phyloP scores from a whole-genome alignment of 768 basidiomycete species.

The Termitomyces sp. region DNA sequence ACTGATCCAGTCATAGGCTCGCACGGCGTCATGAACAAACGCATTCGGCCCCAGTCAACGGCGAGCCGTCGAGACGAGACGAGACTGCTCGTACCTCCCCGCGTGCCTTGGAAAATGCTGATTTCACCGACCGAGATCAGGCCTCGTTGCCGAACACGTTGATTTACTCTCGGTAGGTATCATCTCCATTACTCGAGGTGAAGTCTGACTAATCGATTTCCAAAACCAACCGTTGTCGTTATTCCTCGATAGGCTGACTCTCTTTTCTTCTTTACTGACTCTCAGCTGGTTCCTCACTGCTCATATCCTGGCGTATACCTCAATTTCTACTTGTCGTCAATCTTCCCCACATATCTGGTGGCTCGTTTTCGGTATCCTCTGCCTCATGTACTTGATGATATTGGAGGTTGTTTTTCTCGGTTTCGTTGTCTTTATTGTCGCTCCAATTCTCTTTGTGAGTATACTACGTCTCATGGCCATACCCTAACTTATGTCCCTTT shows the following conservation, averaged over 20 bases:
- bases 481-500: background rate
- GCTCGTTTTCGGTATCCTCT: constrained; percentile 75
- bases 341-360: constrained; percentile 83
- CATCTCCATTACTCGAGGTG: constrained; percentile 18
- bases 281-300: constrained; percentile 80
- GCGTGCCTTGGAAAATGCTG: background rate
- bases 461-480: background rate
- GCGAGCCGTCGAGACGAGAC: background rate
- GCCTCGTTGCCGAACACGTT: constrained; percentile 13
- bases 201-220: background rate
- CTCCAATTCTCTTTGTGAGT: constrained; percentile 74
- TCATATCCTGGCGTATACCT: constrained; percentile 75
- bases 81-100: background rate
- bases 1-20: constrained; percentile 2
- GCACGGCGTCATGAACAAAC: constrained; percentile 7
- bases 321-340: constrained; percentile 64
- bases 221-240: background rate
- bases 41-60: background rate
- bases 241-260: constrained; percentile 40
- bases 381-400: constrained; percentile 72
- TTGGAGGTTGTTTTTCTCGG: constrained; percentile 67
- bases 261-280: constrained; percentile 65
- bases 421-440: constrained; percentile 70
- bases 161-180: constrained; percentile 34
- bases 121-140: constrained; percentile 1